A percentile compares a stretch with the other conserved stretches of the same genome.
Conservation (phyloP, 2,329 filamentous ascomycete species). For the Elsinoe arachidis region DNA sequence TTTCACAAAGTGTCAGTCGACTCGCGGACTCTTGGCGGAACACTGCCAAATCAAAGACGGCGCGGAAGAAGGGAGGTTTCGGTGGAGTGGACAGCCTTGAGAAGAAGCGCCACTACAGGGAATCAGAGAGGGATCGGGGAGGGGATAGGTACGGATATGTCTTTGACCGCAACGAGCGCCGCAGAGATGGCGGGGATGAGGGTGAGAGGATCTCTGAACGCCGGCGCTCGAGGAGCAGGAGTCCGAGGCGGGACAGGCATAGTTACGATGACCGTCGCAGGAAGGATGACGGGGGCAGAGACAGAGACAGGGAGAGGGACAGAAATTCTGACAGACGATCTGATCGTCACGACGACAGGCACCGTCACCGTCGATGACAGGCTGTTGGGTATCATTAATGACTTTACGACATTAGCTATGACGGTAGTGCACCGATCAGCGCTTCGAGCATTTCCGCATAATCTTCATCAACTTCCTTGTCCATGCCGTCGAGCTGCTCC, state of each 20-base stretch:
- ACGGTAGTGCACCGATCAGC: constrained; percentile 34
- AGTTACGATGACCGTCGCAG: constrained; percentile 7
- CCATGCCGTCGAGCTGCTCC: constrained; percentile 56
- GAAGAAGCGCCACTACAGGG: constrained; percentile 82
- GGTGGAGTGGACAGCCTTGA: constrained; percentile 83
- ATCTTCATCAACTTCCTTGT: constrained; percentile 41
- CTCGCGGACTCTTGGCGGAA: constrained; percentile 84
- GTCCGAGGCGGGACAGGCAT: constrained; percentile 19
- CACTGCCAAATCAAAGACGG: constrained; percentile 72
- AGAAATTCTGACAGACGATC: constrained; percentile 1
- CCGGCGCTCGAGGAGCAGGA: constrained; percentile 23
- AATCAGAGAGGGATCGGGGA: constrained; percentile 32
- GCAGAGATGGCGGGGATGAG: constrained; percentile 15
- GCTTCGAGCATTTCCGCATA: constrained; percentile 58
- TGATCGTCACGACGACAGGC: constrained; percentile 17
- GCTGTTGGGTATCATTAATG: neutral
- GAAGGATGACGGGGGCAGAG: constrained; percentile 17
- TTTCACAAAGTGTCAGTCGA: constrained; percentile 86
- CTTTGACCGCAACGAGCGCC: constrained; percentile 55
- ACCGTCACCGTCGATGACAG: constrained; percentile 10
- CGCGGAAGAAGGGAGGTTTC: constrained; percentile 64
- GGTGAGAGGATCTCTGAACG: constrained; percentile 14
- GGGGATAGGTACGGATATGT: constrained; percentile 64
- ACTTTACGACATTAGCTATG: constrained; percentile 7
- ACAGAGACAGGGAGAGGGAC: constrained; percentile 15